Evolutionary conservation across 495 filamentous ascomycete species (phyloP).

Genomic region (Letharia columbiana): DNA sequence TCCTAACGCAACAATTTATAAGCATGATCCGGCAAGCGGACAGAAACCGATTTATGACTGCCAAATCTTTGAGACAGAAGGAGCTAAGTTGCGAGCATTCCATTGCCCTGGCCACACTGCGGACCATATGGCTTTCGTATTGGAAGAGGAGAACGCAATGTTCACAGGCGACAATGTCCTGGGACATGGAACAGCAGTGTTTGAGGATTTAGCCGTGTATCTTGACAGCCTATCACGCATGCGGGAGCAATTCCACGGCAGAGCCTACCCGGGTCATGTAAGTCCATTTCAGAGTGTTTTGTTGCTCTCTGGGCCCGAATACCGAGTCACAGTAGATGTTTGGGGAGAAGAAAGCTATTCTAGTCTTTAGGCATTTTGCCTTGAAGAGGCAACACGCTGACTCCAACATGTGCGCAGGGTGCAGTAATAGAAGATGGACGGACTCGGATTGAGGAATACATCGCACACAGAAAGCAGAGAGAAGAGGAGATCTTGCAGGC

Average conservation of each 20-base stretch:
- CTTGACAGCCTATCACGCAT: constrained; percentile 65
- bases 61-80: constrained; percentile 64
- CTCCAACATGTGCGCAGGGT: constrained; percentile 46
- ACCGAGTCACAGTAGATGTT: neutral
- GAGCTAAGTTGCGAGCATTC: constrained; percentile 64
- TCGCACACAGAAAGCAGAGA: constrained; percentile 65
- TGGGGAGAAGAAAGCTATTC: neutral
- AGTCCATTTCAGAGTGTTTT: neutral
- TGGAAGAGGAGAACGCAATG: constrained; percentile 71
- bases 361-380: neutral
- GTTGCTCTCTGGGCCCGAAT: neutral
- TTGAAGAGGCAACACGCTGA: neutral
- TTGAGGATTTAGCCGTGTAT: constrained; percentile 72
- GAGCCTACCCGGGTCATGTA: constrained; percentile 65
- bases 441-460: constrained; percentile 67
- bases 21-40: constrained; percentile 38
- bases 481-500: constrained; percentile 74
- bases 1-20: constrained; percentile 46
- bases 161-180: constrained; percentile 95
- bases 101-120: constrained; percentile 78
- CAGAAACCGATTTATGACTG: constrained; percentile 51
- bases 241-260: constrained; percentile 51
- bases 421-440: constrained; percentile 58
- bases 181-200: constrained; percentile 87
- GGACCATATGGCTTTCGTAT: constrained; percentile 72